Base-by-base conservation (phyloP, 1,284 basidiomycete species). In the Ustilago cynodontis region DNA sequence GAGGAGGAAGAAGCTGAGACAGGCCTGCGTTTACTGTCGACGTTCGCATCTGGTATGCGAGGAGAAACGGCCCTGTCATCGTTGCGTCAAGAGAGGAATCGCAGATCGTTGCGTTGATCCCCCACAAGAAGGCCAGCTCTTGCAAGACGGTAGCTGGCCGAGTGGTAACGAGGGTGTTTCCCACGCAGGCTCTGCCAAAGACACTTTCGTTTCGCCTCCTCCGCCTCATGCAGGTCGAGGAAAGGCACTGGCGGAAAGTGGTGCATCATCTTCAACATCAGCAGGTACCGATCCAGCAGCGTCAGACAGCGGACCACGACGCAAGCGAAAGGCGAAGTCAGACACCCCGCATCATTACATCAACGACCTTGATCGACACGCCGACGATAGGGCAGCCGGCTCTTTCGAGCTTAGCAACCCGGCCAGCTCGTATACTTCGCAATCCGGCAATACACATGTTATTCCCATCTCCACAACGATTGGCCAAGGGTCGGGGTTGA, bases 31-130 rank as follows among this genome's bases (percentile, higher is more conserved):
- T 41, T 77, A 77, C 52, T 77, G 73, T 26, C 64, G 73, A 14
- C 57, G 73, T 4, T 71, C 69, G 24, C 73, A 77, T 41, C 59
- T 77, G 35, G 73, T 77, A 4, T 77, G 73, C 59, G 73, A 77
- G 53, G 73, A 77, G 47, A 71, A 71, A 60, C 51, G 73, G 14
- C 73, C 73, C 1, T 77, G 73, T 52, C 64, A 63, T 43, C 61
- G 67, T n/a, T 70, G 73, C 24, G 69, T 77, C 33, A 77, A 77
- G 50, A 57, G 73, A n/a, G 73, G 73, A 2, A 77, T 77, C 28
- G 73, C 73, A 18, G 73, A 71, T 59, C 59, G 73, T 14, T 77
- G 73, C 26, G 52, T 70, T 5, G 73, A 77, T 64, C 65, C 69
- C 10, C 61, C 60, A 9, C 57, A 64, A 22, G 68, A 71, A 9